Base-by-base conservation (phyloP, 192 early-diverging fungal genomes). In the Coemansia sp. region DNA sequence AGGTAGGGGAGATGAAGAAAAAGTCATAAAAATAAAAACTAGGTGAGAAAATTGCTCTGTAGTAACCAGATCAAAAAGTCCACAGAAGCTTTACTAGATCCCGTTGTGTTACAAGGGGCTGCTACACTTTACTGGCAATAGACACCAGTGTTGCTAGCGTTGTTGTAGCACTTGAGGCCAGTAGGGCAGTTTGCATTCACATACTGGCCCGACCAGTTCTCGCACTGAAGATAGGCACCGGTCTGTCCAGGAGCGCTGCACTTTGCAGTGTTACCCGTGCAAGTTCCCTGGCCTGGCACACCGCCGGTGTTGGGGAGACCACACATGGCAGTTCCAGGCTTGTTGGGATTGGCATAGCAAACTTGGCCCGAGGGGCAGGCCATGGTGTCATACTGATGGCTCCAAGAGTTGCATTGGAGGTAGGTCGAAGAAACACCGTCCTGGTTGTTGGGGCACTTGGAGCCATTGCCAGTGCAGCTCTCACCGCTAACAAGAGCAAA, bases 111-210 rank as follows among this genome's bases (percentile, higher is more conserved):
- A n/a, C n/a, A n/a, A n/a, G n/a, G n/a, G n/a, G n/a, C n/a, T n/a
- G n/a, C n/a, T n/a, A n/a, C n/a, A n/a, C n/a, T 11, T 59, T 63
- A 70, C 29, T 51, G 33, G 56, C 68, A 71, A 37, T 42, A 64
- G 14, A 71, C 68, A 18, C 56, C 55, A 15, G 51, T 60, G 56
- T 41, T 41, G 30, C 15, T 19, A 20, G 34, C 53, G 27, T 55
- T 60, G 60, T 55, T 71, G 68, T 71, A 71, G 68, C 68, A 71
- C 52, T 71, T 71, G 50, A 71, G 56, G 29, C 47, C 53, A 26
- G 33, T 11, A 4, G 68, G 68, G 68, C 68, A 71, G 24, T 20
- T 27, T 20, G 56, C 60, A 4, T 51, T 39, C 24, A 64, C 60
- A 17, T 71, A 71, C 52, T 60, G 60, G 52, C 60, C 60, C 3